Conservation (phyloP, 176 grass and related monocot genomes). For the Canna indica region DNA sequence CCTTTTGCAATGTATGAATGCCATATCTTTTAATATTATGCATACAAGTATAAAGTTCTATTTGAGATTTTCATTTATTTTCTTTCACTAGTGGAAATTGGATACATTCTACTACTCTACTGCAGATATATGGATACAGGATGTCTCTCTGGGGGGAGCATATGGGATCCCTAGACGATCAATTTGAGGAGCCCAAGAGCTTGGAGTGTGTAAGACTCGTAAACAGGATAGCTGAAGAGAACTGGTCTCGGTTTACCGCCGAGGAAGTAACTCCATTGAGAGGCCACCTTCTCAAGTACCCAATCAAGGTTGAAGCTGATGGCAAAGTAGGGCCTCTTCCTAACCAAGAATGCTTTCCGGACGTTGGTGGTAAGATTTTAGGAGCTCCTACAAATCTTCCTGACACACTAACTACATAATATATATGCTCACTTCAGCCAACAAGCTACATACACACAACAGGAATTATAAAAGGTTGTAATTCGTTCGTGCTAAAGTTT, state of each 20-base stretch:
- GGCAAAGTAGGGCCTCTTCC: slow-evolving; percentile 25
- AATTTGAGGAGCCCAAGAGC: slow-evolving; percentile 16
- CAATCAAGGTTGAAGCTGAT: slow-evolving; percentile 20
- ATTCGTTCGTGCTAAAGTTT: background rate
- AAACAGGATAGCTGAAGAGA: slow-evolving; percentile 31
- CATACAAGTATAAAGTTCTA: no score
- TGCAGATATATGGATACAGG: slow-evolving; percentile 34
- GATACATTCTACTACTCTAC: background rate
- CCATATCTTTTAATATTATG: no score
- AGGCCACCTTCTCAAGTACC: slow-evolving; percentile 33
- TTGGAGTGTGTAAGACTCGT: slow-evolving; percentile 27
- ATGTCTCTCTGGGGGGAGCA: slow-evolving; percentile 42
- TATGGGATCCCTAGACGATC: slow-evolving; percentile 16
- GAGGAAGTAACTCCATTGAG: slow-evolving; percentile 8
- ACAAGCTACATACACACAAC: background rate
- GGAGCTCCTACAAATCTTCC: slow-evolving; percentile 21
- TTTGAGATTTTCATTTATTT: no score
- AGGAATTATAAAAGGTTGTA: background rate
- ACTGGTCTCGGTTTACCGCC: slow-evolving; percentile 21
- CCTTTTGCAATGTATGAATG: no score
- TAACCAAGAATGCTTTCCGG: slow-evolving; percentile 23
- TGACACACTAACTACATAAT: slow-evolving; percentile 29
- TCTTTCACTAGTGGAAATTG: no score
- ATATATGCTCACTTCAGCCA: background rate
- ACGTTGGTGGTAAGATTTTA: slow-evolving; percentile 35